Conservation (phyloP, 73 alveolate species). For the Blepharisma japonicum region DNA sequence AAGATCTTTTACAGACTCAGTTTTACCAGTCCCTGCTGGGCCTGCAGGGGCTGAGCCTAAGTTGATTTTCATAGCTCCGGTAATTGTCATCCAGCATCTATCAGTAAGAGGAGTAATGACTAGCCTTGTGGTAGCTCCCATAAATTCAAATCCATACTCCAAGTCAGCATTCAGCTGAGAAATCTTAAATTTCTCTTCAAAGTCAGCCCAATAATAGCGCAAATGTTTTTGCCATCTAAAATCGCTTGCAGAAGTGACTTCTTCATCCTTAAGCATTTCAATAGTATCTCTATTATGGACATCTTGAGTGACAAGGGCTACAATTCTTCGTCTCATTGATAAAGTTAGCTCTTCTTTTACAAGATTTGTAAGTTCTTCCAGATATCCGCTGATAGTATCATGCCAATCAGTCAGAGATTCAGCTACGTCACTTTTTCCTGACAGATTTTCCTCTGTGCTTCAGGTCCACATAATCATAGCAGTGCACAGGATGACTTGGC, state of each 20-base stretch:
- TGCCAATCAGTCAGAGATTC: conserved; percentile 80
- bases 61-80: conserved; percentile 84
- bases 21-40: conserved; percentile 99
- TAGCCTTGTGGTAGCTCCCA: conserved; percentile 94
- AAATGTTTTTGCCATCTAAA: conserved; percentile 98
- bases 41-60: conserved; percentile 95
- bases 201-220: conserved; percentile 93
- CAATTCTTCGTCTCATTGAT: conserved; percentile 76
- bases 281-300: conserved; percentile 90
- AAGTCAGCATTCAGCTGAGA: conserved; percentile 85
- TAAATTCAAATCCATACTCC: conserved; percentile 96
- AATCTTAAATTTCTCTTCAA: conserved; percentile 54
- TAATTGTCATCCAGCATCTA: conserved; percentile 91
- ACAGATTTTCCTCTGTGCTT: conserved; percentile 69
- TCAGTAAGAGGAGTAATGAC: conserved; percentile 95
- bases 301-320: conserved; percentile 91
- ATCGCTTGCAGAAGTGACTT: conserved; percentile 79
- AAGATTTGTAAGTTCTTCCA: conserved; percentile 78
- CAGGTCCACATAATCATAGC: conserved; percentile 76
- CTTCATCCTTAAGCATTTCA: conserved; percentile 76
- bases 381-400: conserved; percentile 61
- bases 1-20: conserved; percentile 95
- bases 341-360: conserved; percentile 83
- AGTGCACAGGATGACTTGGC: conserved; percentile 68
- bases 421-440: conserved; percentile 60